Conservation (phyloP, 2,329 filamentous ascomycete genomes). For the Ascochyta clinopodiicola region DNA sequence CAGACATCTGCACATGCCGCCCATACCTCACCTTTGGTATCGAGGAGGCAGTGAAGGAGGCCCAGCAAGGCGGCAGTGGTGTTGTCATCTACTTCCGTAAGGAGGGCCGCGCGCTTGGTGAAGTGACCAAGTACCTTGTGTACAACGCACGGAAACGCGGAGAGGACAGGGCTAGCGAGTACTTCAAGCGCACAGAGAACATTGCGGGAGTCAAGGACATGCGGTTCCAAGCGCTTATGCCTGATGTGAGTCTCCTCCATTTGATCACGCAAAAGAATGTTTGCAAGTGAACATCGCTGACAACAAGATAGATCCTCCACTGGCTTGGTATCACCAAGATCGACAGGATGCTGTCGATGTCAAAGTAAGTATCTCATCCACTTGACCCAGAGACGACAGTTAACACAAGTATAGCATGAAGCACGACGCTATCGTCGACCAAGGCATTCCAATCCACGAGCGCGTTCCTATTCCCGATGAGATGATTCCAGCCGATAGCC, state of each 20-base stretch:
- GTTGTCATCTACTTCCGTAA: constrained; percentile 99
- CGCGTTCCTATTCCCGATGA: constrained; percentile 91
- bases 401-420: constrained; percentile 70
- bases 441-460: constrained; percentile 87
- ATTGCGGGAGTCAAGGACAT: constrained; percentile 96
- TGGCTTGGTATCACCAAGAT: constrained; percentile 99
- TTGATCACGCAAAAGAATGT: not conserved
- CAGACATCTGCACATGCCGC: constrained; percentile 95
- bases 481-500: constrained; percentile 90
- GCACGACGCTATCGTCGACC: constrained; percentile 84
- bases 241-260: constrained; percentile 63
- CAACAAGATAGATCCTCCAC: constrained; percentile 70
- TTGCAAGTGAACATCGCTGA: not conserved
- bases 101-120: constrained; percentile 90
- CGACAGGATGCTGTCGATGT: constrained; percentile 98
- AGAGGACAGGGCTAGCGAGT: constrained; percentile 81
- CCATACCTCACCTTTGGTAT: constrained; percentile 97
- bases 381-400: not conserved
- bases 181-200: constrained; percentile 97
- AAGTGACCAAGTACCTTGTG: constrained; percentile 89
- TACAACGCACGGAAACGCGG: constrained; percentile 81
- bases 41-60: constrained; percentile 96
- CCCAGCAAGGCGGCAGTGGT: constrained; percentile 89
- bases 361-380: constrained; percentile 67
- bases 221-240: constrained; percentile 98